Evolutionary conservation across 129 eudicot genomes (phyloP).

Genomic region (Escallonia herrerae): DNA sequence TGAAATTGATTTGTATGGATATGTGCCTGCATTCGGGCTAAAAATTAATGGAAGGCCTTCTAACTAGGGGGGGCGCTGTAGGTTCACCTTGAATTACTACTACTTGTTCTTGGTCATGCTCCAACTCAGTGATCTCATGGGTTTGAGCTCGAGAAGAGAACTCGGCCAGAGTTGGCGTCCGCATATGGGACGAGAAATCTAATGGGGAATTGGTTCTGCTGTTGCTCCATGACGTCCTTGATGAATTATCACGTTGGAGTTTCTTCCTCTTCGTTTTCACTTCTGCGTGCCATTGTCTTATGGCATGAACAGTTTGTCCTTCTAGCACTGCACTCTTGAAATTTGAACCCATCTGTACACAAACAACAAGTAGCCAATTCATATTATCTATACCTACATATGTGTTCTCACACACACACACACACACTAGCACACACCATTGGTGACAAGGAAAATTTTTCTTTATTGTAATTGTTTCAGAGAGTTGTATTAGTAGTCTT

Average conservation of each 20-base stretch:
- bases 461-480: too few species aligned
- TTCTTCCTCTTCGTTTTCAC: conserved; percentile 23
- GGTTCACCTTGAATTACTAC: not conserved
- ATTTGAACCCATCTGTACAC: conserved; percentile 15
- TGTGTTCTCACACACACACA: too few species aligned
- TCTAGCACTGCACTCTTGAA: conserved; percentile 26
- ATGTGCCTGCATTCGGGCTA: too few species aligned
- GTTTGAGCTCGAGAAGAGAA: not conserved
- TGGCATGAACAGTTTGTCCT: conserved; percentile 19
- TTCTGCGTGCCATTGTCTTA: conserved; percentile 26
- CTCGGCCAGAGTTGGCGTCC: not conserved
- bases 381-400: too few species aligned
- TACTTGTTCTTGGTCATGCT: not conserved
- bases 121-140: conserved; percentile 2
- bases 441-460: too few species aligned
- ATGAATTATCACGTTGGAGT: not conserved
- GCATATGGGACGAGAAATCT: conserved; percentile 3
- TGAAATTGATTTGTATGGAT: too few species aligned
- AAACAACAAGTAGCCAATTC: not conserved
- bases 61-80: not conserved
- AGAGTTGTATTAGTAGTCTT: too few species aligned
- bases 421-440: too few species aligned
- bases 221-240: not conserved
- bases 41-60: too few species aligned
- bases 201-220: conserved; percentile 1